These are phyloP conservation scores for Hypoxylon perforatum DNA, from an alignment of 495 filamentous ascomycete genomes.

Conservation along the genomic window DNA sequence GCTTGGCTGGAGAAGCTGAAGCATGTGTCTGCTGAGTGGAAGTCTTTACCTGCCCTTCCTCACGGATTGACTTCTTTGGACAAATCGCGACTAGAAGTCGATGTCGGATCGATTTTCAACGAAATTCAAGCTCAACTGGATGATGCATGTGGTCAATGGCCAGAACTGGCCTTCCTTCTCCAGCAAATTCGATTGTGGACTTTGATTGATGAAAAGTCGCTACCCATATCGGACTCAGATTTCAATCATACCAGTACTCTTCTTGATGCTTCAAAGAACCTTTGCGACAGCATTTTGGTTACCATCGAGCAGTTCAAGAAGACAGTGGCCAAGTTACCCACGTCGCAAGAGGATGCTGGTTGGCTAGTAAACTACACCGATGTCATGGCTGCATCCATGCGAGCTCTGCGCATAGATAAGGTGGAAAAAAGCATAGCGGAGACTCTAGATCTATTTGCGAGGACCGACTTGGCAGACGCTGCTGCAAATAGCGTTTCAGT, in stretches of 20 bases:
- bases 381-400: constrained; percentile 65
- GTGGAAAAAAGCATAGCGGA: constrained; percentile 58
- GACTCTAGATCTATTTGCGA: constrained; percentile 62
- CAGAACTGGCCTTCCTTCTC: constrained; percentile 71
- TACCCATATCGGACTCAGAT: constrained; percentile 5
- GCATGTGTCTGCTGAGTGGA: constrained; percentile 51
- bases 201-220: constrained; percentile 27
- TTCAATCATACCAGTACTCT: constrained; percentile 54
- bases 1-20: constrained; percentile 61
- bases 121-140: constrained; percentile 58
- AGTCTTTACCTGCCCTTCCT: constrained; percentile 65
- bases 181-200: constrained; percentile 68
- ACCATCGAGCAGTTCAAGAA: constrained; percentile 77
- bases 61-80: constrained; percentile 60
- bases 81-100: constrained; percentile 55
- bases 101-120: constrained; percentile 57
- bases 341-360: constrained; percentile 66
- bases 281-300: constrained; percentile 75
- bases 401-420: constrained; percentile 65
- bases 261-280: constrained; percentile 66
- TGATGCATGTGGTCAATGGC: constrained; percentile 56
- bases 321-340: constrained; percentile 53
- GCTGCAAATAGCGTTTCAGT: constrained; percentile 58
- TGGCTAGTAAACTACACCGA: constrained; percentile 72
- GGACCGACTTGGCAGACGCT: constrained; percentile 57